Evolutionary conservation across 768 basidiomycete genomes (phyloP), one percentile per base, ranked within the genome.

Genomic region (Austroboletus eburneus): DNA sequence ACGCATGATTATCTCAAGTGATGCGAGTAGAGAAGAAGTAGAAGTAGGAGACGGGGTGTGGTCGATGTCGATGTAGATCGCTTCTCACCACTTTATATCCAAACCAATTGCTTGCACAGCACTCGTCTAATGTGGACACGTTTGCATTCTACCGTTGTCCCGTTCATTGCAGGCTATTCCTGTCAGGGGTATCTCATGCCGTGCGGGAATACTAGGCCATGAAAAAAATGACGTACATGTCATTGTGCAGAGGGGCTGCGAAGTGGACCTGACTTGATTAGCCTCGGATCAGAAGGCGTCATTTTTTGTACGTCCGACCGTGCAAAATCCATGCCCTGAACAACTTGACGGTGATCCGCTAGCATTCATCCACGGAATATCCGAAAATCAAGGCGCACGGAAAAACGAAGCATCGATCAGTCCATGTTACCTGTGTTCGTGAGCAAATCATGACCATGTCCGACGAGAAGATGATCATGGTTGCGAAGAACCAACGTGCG

Each of bases 21-120:
- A 35, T 22, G 3, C 13, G 5, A 42, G 30, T 40, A 4, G 13
- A 10, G 12, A 34, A 5, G 22, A 10, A n/a, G 21, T 16, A 34
- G n/a, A 17, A 32, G 41, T 32, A 9, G 7, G 16, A 45, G 6
- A 12, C 13, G 21, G 4, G 14, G 29, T 21, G 37, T 8, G 20
- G 8, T 45, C 14, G n/a, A 39, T 35, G 16, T 20, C 14, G n/a
- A 29, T 18, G n/a, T 0, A 5, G 25, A 23, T n/a, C 14, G 14
- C 17, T 34, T 20, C 27, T 24, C n/a, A 17, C 47, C 39, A 16
- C 50, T 60, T 58, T 58, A 58, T 58, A 53, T 34, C 50, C 14
- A 25, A 18, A 3, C 18, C 17, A 9, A 24, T 13, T 39, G n/a
- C 9, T 27, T n/a, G 10, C 32, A 34, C 17, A 25, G 29, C 18